Base-by-base conservation (phyloP, 2,329 filamentous ascomycete genomes). In the Plenodomus tracheiphilus region DNA sequence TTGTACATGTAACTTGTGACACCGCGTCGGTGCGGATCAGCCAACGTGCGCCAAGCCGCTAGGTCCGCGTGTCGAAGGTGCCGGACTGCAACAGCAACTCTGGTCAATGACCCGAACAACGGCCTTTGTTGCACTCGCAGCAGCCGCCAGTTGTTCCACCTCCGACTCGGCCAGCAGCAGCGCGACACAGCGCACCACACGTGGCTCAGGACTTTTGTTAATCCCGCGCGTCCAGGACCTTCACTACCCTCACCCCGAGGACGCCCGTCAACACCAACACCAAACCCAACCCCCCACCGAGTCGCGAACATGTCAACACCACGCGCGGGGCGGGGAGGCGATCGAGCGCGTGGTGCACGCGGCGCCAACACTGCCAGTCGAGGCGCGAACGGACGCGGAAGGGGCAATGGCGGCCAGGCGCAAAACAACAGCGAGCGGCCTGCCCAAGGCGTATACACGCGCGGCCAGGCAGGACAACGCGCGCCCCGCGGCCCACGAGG, bases 281-380 rank as follows among this genome's bases (percentile, higher is more conserved):
- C 28, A 10, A n/a, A n/a, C n/a, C 44, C 46, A 32, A 41, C 46
- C 36, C 36, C 20, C 44, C 30, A 45, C 15, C 46, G 39, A 53
- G 51, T 36, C 60, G 61, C 61, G 56, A 65, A 54, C 20, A 69
- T 68, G 66, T 61, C 64, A 53, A 51, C 57, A 47, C 62, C 57
- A 46, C 64, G 65, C 39, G 62, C 59, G 48, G 53, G 48, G 18
- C 51, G 57, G 56, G 62, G 59, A 21, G 58, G 54, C 13, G 48
- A 53, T 32, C 58, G 59, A 22, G 56, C 53, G 9, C 57, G 60
- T 32, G 53, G 57, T 34, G 17, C 44, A 22, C 54, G 49, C 32
- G 51, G 57, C 41, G 39, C 41, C 16, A 50, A 45, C 39, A 46
- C 44, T 7, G 39, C 47, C 3, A 44, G 35, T 40, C 46, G 56